A percentile compares a stretch with the other conserved stretches of the same genome.
phyloP scores from a whole-genome alignment of 208 protist species.

The Trypanosoma vivax region DNA sequence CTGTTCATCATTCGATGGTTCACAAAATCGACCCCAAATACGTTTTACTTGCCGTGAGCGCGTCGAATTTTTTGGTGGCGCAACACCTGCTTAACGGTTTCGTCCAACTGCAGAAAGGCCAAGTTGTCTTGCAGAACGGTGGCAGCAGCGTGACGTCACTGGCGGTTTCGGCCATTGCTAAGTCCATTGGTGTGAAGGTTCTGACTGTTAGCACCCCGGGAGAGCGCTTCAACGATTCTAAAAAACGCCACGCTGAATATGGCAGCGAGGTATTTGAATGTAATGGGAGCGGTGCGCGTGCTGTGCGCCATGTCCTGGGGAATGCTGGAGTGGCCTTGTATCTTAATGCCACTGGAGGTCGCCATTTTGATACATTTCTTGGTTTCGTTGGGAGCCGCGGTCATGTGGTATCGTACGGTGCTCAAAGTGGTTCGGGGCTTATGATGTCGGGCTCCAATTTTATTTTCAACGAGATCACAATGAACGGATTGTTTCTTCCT shows the following conservation, averaged over 20 bases:
- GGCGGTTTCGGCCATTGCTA: constrained; percentile 56
- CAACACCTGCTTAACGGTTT: constrained; percentile 63
- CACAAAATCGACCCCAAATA: constrained; percentile 58
- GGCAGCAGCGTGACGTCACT: constrained; percentile 66
- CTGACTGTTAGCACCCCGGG: constrained; percentile 59
- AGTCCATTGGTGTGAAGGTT: constrained; percentile 31
- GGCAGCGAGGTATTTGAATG: constrained; percentile 58
- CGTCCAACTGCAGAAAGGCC: constrained; percentile 34
- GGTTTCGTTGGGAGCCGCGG: constrained; percentile 40
- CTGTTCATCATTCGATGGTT: constrained; percentile 27
- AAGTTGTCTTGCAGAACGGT: constrained; percentile 69
- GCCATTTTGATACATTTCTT: constrained; percentile 57
- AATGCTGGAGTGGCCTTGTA: constrained; percentile 36
- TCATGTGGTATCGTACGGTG: constrained; percentile 70
- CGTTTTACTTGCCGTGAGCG: constrained; percentile 41
- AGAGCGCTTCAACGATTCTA: constrained; percentile 47
- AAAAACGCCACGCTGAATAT: constrained; percentile 49
- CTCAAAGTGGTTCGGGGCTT: constrained; percentile 66
- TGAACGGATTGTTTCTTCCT: constrained; percentile 62
- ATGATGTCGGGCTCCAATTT: constrained; percentile 53
- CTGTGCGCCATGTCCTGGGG: constrained; percentile 34
- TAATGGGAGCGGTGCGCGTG: constrained; percentile 42
- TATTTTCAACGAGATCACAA: constrained; percentile 73
- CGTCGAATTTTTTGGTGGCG: constrained; percentile 62
- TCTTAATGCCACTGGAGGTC: constrained; percentile 71